Percentiles rank a stretch among this genome's conserved stretches.
These are phyloP conservation scores for Yarrowia galli DNA, from an alignment of 1,139 yeast species.

Conservation along the genomic window DNA sequence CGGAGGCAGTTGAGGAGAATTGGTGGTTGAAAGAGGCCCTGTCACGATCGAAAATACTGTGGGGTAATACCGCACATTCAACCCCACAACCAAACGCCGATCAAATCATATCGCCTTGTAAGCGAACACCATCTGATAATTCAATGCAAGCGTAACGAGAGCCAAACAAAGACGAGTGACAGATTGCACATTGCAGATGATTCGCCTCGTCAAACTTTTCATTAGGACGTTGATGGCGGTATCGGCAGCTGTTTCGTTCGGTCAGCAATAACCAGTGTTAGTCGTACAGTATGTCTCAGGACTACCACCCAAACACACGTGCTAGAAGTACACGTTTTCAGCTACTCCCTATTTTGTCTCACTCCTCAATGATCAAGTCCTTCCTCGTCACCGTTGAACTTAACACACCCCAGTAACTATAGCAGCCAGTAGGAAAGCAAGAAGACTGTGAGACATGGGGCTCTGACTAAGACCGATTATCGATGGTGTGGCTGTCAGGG, in stretches of 20 bases:
- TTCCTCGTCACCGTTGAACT: neutral
- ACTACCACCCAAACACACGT: neutral
- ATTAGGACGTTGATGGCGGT: too few relatives aligned
- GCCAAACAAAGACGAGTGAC: neutral
- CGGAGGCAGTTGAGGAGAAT: too few relatives aligned
- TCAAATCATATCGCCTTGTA: neutral
- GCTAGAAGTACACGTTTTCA: neutral
- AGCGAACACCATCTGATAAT: conserved; percentile 8
- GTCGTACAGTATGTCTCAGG: neutral
- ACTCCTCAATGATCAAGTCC: neutral
- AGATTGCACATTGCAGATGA: too few relatives aligned
- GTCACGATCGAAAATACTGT: too few relatives aligned
- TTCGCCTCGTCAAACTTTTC: too few relatives aligned
- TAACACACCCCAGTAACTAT: neutral
- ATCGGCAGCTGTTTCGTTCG: too few relatives aligned
- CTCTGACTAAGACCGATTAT: neutral
- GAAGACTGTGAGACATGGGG: neutral
- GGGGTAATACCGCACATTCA: neutral
- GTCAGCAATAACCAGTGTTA: too few relatives aligned
- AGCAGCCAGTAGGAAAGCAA: neutral
- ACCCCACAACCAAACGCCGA: neutral
- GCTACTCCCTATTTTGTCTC: neutral
- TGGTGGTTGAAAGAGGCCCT: too few relatives aligned
- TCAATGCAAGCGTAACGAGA: neutral
- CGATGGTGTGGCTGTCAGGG: too few relatives aligned